Percentiles rank a stretch among this genome's conserved stretches.
Evolutionary conservation across 495 filamentous ascomycete genomes (phyloP).

Genomic region (Cladorrhinum samala): DNA sequence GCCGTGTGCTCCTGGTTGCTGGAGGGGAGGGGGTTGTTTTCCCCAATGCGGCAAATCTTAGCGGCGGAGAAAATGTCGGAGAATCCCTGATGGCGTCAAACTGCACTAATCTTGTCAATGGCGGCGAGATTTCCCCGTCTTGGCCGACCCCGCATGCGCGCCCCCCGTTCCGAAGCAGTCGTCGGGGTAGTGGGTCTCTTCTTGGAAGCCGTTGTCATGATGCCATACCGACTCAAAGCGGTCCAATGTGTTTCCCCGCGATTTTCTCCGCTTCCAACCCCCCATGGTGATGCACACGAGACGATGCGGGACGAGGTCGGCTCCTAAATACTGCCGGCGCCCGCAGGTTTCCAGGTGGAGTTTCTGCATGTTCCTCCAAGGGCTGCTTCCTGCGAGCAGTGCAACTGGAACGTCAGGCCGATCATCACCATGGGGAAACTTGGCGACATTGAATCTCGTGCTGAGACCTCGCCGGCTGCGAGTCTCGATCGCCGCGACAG

Average conservation of each 20-base stretch:
- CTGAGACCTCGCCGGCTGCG: background rate
- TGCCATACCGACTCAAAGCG: background rate
- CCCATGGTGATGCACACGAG: background rate
- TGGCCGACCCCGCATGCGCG: slow-evolving; percentile 5
- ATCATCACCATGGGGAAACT: slow-evolving; percentile 14
- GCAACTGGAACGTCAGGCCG: too few relatives aligned
- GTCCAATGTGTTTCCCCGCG: too few relatives aligned
- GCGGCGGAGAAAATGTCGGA: slow-evolving; percentile 19
- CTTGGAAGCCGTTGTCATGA: background rate
- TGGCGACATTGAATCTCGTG: slow-evolving; percentile 7
- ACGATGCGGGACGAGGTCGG: background rate
- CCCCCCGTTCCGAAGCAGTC: background rate
- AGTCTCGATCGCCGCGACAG: slow-evolving; percentile 1
- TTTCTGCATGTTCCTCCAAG: background rate
- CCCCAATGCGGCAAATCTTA: background rate
- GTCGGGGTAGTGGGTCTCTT: background rate
- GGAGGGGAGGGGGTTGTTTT: background rate
- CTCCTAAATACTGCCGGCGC: background rate
- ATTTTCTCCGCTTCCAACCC: slow-evolving; percentile 5
- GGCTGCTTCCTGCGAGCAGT: too few relatives aligned
- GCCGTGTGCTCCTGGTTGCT: background rate
- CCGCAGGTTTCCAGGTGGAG: background rate
- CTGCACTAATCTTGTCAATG: slow-evolving; percentile 7
- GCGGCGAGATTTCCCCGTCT: slow-evolving; percentile 6
- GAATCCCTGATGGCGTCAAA: slow-evolving; percentile 12